Evolutionary conservation across 257 asterid genomes (phyloP).

Genomic region (Pogostemon cablin): DNA sequence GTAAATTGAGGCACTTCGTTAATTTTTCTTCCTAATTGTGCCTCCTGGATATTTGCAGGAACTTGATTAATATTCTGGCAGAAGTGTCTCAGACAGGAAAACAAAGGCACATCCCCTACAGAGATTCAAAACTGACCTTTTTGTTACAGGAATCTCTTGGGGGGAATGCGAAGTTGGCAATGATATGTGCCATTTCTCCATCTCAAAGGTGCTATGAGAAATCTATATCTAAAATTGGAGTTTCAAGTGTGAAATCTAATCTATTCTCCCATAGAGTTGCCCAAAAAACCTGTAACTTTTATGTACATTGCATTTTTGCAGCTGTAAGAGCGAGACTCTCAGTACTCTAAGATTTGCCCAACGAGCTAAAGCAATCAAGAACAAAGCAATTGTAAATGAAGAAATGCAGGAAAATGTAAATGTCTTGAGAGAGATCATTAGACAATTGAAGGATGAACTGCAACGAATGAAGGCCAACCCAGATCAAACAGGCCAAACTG

Average conservation of each 20-base stretch:
- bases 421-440: conserved; percentile 80
- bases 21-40: conserved; percentile 29
- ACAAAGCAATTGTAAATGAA: conserved; percentile 87
- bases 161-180: conserved; percentile 95
- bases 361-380: conserved; percentile 97
- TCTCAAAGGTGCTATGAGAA: conserved; percentile 63
- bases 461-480: conserved; percentile 69
- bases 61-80: conserved; percentile 91
- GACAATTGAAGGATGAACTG: conserved; percentile 89
- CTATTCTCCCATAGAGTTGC: neutral
- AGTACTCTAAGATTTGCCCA: conserved; percentile 98
- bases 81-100: conserved; percentile 98
- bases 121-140: conserved; percentile 98
- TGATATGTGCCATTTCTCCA: conserved; percentile 97
- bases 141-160: conserved; percentile 97
- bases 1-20: conserved; percentile 11
- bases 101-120: conserved; percentile 93
- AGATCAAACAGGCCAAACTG: conserved; percentile 56
- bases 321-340: conserved; percentile 89
- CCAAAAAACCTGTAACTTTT: neutral
- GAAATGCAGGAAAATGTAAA: conserved; percentile 96
- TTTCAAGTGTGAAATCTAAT: conserved; percentile 19
- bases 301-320: conserved; percentile 43
- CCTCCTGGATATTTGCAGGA: conserved; percentile 55
- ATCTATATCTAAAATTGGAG: conserved; percentile 15